Percentiles rank a stretch among this genome's conserved stretches.
phyloP scores from a whole-genome alignment of 106 monocot species.

The Dioscorea dumetorum region DNA sequence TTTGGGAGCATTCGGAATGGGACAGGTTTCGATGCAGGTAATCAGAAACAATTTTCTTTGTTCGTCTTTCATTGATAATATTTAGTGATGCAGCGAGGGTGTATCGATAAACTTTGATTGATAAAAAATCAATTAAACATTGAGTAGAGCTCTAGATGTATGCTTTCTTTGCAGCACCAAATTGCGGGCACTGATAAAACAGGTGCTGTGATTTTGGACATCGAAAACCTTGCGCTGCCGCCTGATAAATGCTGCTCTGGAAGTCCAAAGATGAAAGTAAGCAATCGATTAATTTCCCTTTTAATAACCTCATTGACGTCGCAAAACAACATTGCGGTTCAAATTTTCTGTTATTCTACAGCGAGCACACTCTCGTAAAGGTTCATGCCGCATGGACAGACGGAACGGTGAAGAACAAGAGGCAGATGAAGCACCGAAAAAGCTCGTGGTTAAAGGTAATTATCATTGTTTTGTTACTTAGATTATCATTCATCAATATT shows the following conservation, averaged over 20 bases:
- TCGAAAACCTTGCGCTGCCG: slow-evolving; percentile 56
- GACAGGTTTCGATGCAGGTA: slow-evolving; percentile 25
- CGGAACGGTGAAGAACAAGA: slow-evolving; percentile 47
- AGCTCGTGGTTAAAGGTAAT: slow-evolving; percentile 66
- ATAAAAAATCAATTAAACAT: too few relatives aligned
- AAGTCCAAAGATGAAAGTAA: slow-evolving; percentile 56
- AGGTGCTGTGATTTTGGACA: slow-evolving; percentile 60
- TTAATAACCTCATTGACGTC: neutral
- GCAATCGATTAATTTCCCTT: neutral
- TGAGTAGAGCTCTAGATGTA: too few relatives aligned
- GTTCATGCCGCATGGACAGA: slow-evolving; percentile 66
- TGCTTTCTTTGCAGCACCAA: slow-evolving; percentile 22
- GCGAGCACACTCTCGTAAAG: slow-evolving; percentile 84
- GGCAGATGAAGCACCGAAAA: slow-evolving; percentile 49
- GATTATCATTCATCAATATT: neutral
- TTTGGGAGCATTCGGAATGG: slow-evolving; percentile 18
- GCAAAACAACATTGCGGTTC: neutral
- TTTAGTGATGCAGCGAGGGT: too few relatives aligned
- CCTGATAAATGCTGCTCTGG: slow-evolving; percentile 71
- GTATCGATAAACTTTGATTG: too few relatives aligned
- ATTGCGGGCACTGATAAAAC: slow-evolving; percentile 35
- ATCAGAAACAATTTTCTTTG: neutral
- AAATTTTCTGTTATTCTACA: slow-evolving; percentile 10
- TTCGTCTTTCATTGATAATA: too few relatives aligned
- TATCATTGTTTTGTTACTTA: neutral